Conservation (phyloP, 306 rosid genomes). For the Benincasa hispida region DNA sequence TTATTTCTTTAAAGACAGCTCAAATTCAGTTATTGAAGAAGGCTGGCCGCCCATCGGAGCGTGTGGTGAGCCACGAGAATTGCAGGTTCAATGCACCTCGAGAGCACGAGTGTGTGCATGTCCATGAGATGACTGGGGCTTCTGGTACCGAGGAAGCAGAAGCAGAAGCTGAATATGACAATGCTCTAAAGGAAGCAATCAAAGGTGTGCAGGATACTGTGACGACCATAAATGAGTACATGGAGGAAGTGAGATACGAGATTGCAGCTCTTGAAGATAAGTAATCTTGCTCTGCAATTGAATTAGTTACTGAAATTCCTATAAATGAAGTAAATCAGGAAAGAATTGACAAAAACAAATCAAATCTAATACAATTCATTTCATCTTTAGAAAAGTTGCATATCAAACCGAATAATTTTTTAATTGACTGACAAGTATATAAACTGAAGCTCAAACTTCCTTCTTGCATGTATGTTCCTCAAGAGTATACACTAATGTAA, state of each 20-base stretch:
- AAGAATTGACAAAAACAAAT: too few species aligned
- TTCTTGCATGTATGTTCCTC: too few species aligned
- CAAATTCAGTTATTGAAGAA: conserved; percentile 75
- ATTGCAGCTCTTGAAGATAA: conserved; percentile 72
- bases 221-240: conserved; percentile 64
- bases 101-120: conserved; percentile 66
- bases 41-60: conserved; percentile 76
- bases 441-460: too few species aligned
- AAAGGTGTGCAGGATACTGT: conserved; percentile 82
- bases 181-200: conserved; percentile 78
- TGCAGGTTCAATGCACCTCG: conserved; percentile 51
- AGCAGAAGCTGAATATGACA: conserved; percentile 74
- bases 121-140: conserved; percentile 74
- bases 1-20: conserved; percentile 45
- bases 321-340: too few species aligned
- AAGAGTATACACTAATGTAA: too few species aligned
- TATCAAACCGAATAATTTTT: too few species aligned
- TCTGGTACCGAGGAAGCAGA: conserved; percentile 91
- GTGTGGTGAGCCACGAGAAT: conserved; percentile 68
- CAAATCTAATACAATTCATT: too few species aligned
- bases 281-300: not conserved
- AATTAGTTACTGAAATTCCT: not conserved
- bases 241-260: conserved; percentile 92
- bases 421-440: too few species aligned
- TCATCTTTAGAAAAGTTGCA: too few species aligned